Conservation (phyloP, 179 eudicot genomes). For the Drosera spatulata region DNA sequence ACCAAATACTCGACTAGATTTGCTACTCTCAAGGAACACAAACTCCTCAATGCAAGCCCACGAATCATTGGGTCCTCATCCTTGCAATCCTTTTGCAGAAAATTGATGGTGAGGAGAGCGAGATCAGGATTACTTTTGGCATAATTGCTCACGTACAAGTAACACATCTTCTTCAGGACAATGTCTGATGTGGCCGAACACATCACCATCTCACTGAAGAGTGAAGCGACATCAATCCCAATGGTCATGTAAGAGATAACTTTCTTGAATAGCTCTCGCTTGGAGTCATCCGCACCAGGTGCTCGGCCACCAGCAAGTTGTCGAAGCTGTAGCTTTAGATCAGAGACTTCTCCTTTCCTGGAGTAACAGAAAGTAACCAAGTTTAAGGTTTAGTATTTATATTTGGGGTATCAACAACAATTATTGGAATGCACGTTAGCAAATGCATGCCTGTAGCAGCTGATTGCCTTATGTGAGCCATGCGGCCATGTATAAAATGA, state of each 20-base stretch:
- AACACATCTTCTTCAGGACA: conserved; percentile 97
- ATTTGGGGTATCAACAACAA: conserved; percentile 1
- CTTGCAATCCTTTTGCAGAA: conserved; percentile 91
- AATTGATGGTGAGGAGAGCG: conserved; percentile 89
- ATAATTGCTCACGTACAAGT: conserved; percentile 92
- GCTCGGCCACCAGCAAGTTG: conserved; percentile 91
- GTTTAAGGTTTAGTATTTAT: conserved; percentile 3
- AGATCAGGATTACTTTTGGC: conserved; percentile 92
- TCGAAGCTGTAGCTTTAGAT: conserved; percentile 82
- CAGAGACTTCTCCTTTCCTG: conserved; percentile 92
- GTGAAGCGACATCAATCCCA: conserved; percentile 85
- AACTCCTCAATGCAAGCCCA: conserved; percentile 93
- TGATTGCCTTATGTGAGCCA: neutral
- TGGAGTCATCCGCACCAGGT: conserved; percentile 81
- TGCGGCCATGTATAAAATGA: neutral
- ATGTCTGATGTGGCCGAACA: conserved; percentile 98
- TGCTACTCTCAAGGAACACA: conserved; percentile 78
- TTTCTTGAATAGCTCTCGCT: conserved; percentile 84
- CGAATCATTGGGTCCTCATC: conserved; percentile 98
- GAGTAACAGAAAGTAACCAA: conserved; percentile 8
- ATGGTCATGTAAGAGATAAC: conserved; percentile 95
- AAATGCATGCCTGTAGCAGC: neutral
- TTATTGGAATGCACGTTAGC: neutral
- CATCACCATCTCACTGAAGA: conserved; percentile 99
- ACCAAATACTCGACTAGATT: conserved; percentile 95